Conservation (phyloP, 2,329 filamentous ascomycete species). For the Plectosphaerella plurivora region DNA sequence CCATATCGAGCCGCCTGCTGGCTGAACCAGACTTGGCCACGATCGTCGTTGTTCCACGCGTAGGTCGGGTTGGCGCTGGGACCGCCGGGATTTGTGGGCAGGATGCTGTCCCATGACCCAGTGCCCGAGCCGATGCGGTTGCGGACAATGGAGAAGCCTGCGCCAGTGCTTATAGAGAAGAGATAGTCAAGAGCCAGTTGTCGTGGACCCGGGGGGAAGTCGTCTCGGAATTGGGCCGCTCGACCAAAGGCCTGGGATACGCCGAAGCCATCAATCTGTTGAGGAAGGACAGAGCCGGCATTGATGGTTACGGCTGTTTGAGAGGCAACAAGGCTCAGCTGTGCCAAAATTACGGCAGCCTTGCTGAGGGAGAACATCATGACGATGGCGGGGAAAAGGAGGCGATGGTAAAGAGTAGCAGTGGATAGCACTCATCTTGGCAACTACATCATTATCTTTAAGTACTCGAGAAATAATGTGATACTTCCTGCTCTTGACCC, state of each 20-base stretch:
- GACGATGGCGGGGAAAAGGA: too few species aligned
- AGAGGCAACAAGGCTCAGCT: too few species aligned
- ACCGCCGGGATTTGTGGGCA: slow-evolving; percentile 37
- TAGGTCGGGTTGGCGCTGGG: slow-evolving; percentile 35
- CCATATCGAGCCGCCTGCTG: slow-evolving; percentile 39
- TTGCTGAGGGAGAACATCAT: too few species aligned
- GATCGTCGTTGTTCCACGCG: slow-evolving; percentile 39
- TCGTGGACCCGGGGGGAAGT: slow-evolving; percentile 19
- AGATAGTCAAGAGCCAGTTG: slow-evolving; percentile 37
- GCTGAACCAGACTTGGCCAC: slow-evolving; percentile 46
- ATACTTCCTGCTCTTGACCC: too few species aligned
- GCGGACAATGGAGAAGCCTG: slow-evolving; percentile 30
- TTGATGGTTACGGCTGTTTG: too few species aligned
- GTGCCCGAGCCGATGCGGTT: slow-evolving; percentile 39
- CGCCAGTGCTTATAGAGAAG: slow-evolving; percentile 28
- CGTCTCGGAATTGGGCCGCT: slow-evolving; percentile 32
- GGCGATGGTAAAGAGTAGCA: too few species aligned
- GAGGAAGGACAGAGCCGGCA: too few species aligned
- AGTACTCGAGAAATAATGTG: too few species aligned
- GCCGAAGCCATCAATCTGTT: slow-evolving; percentile 41
- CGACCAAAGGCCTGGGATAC: slow-evolving; percentile 43
- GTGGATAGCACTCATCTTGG: too few species aligned
- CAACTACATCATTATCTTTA: too few species aligned
- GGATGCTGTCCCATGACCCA: slow-evolving; percentile 27
- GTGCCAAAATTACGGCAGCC: too few species aligned